phyloP scores from a whole-genome alignment of 805 yeast genomes.

The Metschnikowia proteae region DNA sequence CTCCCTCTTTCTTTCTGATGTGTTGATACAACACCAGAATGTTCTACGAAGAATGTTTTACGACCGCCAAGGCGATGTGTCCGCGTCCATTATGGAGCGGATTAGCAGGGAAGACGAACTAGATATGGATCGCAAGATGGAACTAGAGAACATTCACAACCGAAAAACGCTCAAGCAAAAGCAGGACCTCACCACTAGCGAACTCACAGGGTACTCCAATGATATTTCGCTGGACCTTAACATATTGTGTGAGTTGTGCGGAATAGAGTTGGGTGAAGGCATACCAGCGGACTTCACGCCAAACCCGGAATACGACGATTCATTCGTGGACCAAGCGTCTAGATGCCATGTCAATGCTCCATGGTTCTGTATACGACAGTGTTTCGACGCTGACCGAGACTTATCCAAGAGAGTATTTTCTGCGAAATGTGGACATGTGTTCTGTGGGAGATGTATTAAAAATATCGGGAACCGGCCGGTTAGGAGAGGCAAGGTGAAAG shows the following conservation, averaged over 20 bases:
- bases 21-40: conserved; percentile 8
- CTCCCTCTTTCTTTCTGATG: conserved; percentile 4
- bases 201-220: conserved; percentile 29
- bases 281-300: conserved; percentile 51
- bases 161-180: conserved; percentile 28
- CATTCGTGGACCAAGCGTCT: conserved; percentile 23
- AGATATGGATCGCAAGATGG: conserved; percentile 31
- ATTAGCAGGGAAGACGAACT: conserved; percentile 39
- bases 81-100: conserved; percentile 33
- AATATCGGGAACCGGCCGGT: conserved; percentile 49
- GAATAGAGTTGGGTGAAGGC: conserved; percentile 68
- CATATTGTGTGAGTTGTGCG: conserved; percentile 60
- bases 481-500: conserved; percentile 17
- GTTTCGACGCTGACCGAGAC: conserved; percentile 54
- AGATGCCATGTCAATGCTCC: conserved; percentile 51
- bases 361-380: conserved; percentile 50
- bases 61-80: conserved; percentile 10
- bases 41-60: conserved; percentile 5
- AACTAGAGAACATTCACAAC: conserved; percentile 30
- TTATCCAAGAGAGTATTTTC: conserved; percentile 66
- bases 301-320: conserved; percentile 27
- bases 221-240: conserved; percentile 20
- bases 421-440: conserved; percentile 73
- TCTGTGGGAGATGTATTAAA: conserved; percentile 80
- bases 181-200: conserved; percentile 22